These are phyloP conservation scores for Phyllosticta paracitricarpa DNA, from an alignment of 2,329 filamentous ascomycete species.

Conservation along the genomic window DNA sequence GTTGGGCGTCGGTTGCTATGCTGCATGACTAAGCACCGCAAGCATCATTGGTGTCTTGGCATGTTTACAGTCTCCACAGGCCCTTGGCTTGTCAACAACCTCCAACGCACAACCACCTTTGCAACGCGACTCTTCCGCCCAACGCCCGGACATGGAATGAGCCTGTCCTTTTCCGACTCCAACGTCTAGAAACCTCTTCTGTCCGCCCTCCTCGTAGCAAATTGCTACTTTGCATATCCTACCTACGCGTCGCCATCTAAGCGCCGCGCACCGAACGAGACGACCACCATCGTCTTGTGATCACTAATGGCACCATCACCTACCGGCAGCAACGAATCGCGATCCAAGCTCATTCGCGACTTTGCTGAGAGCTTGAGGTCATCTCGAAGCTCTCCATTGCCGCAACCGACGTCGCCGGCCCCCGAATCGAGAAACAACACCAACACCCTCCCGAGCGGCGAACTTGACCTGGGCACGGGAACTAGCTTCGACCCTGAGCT, in stretches of 20 bases:
- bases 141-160: conserved; percentile 5
- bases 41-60: conserved; percentile 1
- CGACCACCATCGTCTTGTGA: not conserved
- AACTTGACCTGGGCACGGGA: conserved; percentile 18
- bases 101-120: conserved; percentile 1
- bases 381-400: conserved; percentile 21
- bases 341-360: conserved; percentile 28
- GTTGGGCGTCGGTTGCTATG: not conserved
- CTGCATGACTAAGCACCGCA: conserved; percentile 1
- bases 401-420: conserved; percentile 21
- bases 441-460: conserved; percentile 17
- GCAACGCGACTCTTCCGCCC: conserved; percentile 10
- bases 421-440: conserved; percentile 19
- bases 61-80: conserved; percentile 6
- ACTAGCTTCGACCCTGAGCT: conserved; percentile 17
- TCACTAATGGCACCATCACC: conserved; percentile 28
- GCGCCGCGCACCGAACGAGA: not conserved
- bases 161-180: not conserved
- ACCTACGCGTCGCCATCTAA: not conserved
- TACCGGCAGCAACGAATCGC: conserved; percentile 23
- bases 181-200: not conserved
- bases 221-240: conserved; percentile 4
- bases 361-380: conserved; percentile 17
- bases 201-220: not conserved
- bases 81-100: not conserved